A percentile compares a stretch with the other conserved stretches of the same genome.
Conservation (phyloP, 139 green algal species). For the Asterochloris sp. region DNA sequence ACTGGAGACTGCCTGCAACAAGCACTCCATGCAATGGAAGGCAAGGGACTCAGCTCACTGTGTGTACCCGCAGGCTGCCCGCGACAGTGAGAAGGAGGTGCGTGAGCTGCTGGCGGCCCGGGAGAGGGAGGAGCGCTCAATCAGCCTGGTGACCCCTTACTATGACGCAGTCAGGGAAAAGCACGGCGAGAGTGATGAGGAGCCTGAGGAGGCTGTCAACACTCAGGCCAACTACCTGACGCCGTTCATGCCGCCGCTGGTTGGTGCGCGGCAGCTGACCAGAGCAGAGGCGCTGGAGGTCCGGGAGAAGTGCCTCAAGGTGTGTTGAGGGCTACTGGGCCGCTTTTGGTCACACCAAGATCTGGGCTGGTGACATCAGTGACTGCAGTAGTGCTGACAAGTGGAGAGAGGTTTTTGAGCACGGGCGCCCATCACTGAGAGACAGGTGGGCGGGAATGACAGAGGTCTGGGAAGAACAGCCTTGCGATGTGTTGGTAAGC, state of each 20-base stretch:
- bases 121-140: slow-evolving; percentile 43
- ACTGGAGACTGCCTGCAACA: no score
- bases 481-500: no score
- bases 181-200: slow-evolving; percentile 60
- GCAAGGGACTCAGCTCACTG: no score
- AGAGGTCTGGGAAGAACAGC: no score
- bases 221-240: slow-evolving; percentile 70
- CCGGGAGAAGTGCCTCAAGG: slow-evolving; percentile 66
- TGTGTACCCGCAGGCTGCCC: slow-evolving; percentile 40
- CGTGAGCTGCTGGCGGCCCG: slow-evolving; percentile 60
- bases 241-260: slow-evolving; percentile 70
- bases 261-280: slow-evolving; percentile 41
- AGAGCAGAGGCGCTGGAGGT: slow-evolving; percentile 60
- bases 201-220: slow-evolving; percentile 47
- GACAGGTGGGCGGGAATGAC: no score
- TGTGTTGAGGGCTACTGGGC: not conserved
- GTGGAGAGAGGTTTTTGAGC: no score
- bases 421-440: no score
- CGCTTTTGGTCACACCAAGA: no score
- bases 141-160: slow-evolving; percentile 71
- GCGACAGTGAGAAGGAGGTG: slow-evolving; percentile 75
- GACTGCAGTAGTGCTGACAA: no score
- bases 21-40: no score
- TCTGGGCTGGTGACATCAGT: no score
- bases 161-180: slow-evolving; percentile 65